phyloP scores from a whole-genome alignment of 768 basidiomycete species.

The Phylloporus sp. region DNA sequence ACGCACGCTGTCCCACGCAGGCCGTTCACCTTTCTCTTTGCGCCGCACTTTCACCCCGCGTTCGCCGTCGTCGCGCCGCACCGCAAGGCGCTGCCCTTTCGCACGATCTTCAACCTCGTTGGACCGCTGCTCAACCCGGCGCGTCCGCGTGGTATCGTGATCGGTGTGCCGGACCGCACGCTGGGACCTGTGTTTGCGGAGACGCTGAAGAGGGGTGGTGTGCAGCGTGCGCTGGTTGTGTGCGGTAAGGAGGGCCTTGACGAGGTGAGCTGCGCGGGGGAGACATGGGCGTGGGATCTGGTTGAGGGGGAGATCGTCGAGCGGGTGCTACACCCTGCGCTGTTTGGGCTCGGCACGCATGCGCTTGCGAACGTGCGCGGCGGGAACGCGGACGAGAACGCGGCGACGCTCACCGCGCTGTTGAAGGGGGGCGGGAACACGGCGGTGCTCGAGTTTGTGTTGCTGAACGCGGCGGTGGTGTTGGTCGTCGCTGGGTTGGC shows the following conservation, averaged over 20 bases:
- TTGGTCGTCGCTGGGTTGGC: slow-evolving; percentile 82
- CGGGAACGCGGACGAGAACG: slow-evolving; percentile 76
- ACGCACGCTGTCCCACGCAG: slow-evolving; percentile 49
- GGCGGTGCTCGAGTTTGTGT: slow-evolving; percentile 80
- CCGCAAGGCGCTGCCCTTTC: slow-evolving; percentile 84
- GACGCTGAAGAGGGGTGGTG: slow-evolving; percentile 67
- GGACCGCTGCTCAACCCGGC: slow-evolving; percentile 95
- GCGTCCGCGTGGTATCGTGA: slow-evolving; percentile 79
- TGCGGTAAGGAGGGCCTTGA: slow-evolving; percentile 90
- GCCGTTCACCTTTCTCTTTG: slow-evolving; percentile 92
- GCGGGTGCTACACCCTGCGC: slow-evolving; percentile 57
- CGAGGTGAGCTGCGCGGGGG: slow-evolving; percentile 93
- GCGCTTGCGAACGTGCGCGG: slow-evolving; percentile 69
- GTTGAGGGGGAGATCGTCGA: slow-evolving; percentile 61
- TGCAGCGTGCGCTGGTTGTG: slow-evolving; percentile 84
- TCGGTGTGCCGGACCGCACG: slow-evolving; percentile 81
- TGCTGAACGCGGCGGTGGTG: slow-evolving; percentile 87
- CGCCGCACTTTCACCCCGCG: slow-evolving; percentile 88
- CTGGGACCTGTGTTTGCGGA: slow-evolving; percentile 81
- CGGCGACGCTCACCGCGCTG: slow-evolving; percentile 62
- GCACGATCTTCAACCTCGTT: slow-evolving; percentile 94
- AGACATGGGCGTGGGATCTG: slow-evolving; percentile 82
- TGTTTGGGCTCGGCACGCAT: slow-evolving; percentile 76
- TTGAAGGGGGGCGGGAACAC: slow-evolving; percentile 50
- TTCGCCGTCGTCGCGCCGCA: slow-evolving; percentile 79